Evolutionary conservation across 73 alveolate genomes (phyloP).

Genomic region (Tetrahymena thermophila): DNA sequence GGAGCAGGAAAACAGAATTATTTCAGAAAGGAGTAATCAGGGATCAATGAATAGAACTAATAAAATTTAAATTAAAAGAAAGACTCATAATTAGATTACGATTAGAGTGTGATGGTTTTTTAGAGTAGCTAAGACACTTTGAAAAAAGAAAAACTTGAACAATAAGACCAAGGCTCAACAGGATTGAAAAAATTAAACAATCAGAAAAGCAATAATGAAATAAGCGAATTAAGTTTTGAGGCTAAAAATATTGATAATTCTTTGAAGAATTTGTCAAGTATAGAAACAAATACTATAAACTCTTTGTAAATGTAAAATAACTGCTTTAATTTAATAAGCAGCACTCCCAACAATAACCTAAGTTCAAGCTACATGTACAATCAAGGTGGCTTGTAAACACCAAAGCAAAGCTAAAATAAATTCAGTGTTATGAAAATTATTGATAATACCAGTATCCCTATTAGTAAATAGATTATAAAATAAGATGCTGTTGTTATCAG

Average conservation of each 20-base stretch:
- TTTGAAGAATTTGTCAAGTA: neutral
- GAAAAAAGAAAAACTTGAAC: neutral
- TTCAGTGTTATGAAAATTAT: neutral
- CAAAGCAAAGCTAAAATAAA: neutral
- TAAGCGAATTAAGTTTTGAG: neutral
- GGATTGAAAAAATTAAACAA: neutral
- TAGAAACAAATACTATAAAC: neutral
- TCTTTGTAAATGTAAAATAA: neutral
- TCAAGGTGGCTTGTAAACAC: neutral
- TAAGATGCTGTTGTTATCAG: neutral
- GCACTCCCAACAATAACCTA: neutral
- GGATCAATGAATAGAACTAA: neutral
- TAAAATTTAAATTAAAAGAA: neutral
- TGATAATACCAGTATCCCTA: neutral
- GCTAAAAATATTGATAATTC: neutral
- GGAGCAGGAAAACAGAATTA: neutral
- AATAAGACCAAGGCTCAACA: neutral
- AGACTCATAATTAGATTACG: neutral
- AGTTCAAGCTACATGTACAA: neutral
- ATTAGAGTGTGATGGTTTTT: neutral
- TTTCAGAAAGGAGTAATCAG: neutral
- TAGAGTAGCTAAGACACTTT: neutral
- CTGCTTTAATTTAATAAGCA: neutral
- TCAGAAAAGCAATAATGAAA: neutral
- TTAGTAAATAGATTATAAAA: neutral